Evolutionary conservation across 1,284 basidiomycete species (phyloP), one percentile per base, ranked within the genome.

Genomic region (Amylostereum areolatum): DNA sequence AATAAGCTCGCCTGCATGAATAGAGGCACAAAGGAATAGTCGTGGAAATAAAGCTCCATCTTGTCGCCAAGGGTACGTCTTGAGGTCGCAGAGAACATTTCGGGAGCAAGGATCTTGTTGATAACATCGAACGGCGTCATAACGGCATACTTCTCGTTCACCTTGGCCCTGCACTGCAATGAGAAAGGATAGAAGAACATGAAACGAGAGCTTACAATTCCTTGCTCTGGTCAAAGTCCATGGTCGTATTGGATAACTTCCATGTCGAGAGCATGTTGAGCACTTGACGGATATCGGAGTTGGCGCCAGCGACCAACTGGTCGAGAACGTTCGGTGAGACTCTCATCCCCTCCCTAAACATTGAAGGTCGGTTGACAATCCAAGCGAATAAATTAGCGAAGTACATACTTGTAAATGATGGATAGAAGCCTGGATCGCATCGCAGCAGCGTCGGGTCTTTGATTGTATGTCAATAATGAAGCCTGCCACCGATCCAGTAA

Each of bases 261-360:
- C 92, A 99, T 0, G 95, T 98, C 8, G 95, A 96, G 5, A 99
- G 75, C 93, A 99, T 98, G 64, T 98, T 99, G 56, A 98, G 73
- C 4, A 99, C 91, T 62, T 96, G 92, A 4, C 96, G 89, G 52
- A 99, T 96, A 66, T 99, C 96, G 3, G 92, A 94, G 59, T 97
- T 91, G 8, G 93, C 80, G 5, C 95, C 89, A 7, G 74, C 70
- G 53, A 99, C 81, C 29, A 99, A 85, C 63, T 97, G 90, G 61
- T 98, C 96, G 43, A 99, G 74, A 34, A 96, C 96, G 52, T 92
- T 92, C 1, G 84, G 80, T 0, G 91, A 88, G 30, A 98, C 75
- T 68, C 93, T 92, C 79, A 99, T 79, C 60, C 92, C 92, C 67
- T 97, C 94, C 66, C 90, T 93, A 54, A n/a, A 33, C 30, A 35